These are phyloP conservation scores for Pseudopyrenochaeta lycopersici DNA, from an alignment of 2,329 filamentous ascomycete genomes.

Conservation along the genomic window DNA sequence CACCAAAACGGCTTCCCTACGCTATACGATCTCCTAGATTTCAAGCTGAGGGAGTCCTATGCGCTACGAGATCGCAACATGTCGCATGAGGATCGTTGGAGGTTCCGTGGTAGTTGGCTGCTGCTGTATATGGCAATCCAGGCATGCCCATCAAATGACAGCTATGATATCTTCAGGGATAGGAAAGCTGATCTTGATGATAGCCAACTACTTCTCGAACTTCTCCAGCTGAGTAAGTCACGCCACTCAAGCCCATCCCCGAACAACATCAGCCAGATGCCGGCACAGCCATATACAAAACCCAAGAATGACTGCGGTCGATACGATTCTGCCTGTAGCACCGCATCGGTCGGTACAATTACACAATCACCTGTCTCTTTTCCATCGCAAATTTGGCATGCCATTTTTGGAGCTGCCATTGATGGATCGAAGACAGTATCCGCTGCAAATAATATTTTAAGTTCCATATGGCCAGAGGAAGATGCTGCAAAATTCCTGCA, in stretches of 20 bases:
- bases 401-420: conserved; percentile 19
- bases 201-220: conserved; percentile 8
- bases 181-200: background rate
- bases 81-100: conserved; percentile 21
- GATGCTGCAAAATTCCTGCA: conserved; percentile 21
- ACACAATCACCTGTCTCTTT: background rate
- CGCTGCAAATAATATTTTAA: conserved; percentile 19
- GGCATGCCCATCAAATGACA: conserved; percentile 21
- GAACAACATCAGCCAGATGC: conserved; percentile 10
- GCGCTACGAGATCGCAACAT: conserved; percentile 10
- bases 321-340: conserved; percentile 16
- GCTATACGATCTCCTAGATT: conserved; percentile 17
- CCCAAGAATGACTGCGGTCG: background rate
- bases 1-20: background rate
- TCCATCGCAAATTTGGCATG: conserved; percentile 20
- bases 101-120: conserved; percentile 28
- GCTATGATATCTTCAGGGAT: conserved; percentile 14
- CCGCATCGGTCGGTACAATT: background rate
- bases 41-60: conserved; percentile 16
- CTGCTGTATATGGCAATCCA: conserved; percentile 23
- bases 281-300: conserved; percentile 1
- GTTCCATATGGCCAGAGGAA: conserved; percentile 14
- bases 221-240: conserved; percentile 7
- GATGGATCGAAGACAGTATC: conserved; percentile 13
- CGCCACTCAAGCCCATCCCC: background rate